Evolutionary conservation across 2,329 filamentous ascomycete species (phyloP), one percentile per base, ranked within the genome.

Genomic region (Chrysosporium keratinophilum): DNA sequence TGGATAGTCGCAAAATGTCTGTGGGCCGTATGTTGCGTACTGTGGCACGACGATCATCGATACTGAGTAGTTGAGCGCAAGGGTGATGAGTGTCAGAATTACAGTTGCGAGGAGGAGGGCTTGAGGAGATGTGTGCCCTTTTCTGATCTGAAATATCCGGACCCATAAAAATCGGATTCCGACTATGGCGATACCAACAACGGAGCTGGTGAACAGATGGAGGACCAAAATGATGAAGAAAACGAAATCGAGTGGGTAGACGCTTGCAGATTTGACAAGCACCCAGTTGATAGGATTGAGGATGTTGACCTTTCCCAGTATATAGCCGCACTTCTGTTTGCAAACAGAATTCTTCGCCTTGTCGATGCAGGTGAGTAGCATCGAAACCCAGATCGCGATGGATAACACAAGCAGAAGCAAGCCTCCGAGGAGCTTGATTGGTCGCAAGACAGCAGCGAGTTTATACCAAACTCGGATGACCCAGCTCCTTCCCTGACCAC

Each of bases 161-260:
- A 98, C 78, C 93, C 93, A 98, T 50, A 98, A 79, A 77, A 98
- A 95, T 60, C 93, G 87, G 63, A 98, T 95, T 44, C 93, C 93
- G 55, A 96, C 80, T 1, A 82, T 80, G 2, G 89, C 87, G 51
- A 97, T 82, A 14, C 93, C 93, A 1, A 88, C 81, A 50, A 98
- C 84, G 9, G 89, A 90, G 63, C 87, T 85, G 71, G 80, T 83
- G 73, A 98, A 97, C 68, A 98, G 83, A 61, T 96, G 81, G 1
- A 97, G 74, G 0, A 94, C 81, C 7, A 98, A 73, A 1, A 95
- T 73, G 0, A 88, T 81, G 77, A 95, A 94, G 50, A 98, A 77
- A 33, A 93, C 74, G 67, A 97, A 97, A 74, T 98, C 93, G 58
- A 95, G 77, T 0, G 93, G 93, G 73, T 96, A 97, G 1, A 85